Evolutionary conservation across 257 asterid genomes (phyloP), one percentile per base, ranked within the genome.

Genomic region (Jasminum sambac): DNA sequence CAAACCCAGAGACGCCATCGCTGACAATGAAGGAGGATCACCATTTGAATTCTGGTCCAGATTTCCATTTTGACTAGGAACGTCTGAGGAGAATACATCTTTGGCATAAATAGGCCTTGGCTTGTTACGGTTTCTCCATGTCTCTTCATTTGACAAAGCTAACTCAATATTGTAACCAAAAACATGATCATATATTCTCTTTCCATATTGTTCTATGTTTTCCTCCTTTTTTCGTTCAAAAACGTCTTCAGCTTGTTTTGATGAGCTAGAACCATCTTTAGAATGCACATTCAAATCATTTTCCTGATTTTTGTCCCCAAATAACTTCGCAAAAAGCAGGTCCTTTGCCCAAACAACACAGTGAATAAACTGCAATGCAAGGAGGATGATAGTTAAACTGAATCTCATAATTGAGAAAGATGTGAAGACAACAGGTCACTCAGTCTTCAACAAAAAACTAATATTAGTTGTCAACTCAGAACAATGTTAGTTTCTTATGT

Each of bases 301-400:
- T 17, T 80, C 99, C 88, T 86, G 97, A 79, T 85, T 92, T 80
- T 77, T 87, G 82, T 95, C 96, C 71, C 99, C 99, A 82, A 91
- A 87, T 68, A 95, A 79, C 83, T 95, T 95, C 41, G 97, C 90
- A 82, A 95, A 95, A 62, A 95, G 96, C 77, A 95, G 90, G 79
- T 95, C 99, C 83, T 95, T 95, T 26, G 96, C 99, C 99, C 99
- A 95, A 63, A 95, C 99, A 46, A 95, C 81, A 77, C 99, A 91
- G 84, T 95, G 99, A 68, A 95, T 96, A 82, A 92, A 95, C 99
- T 95, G 91, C 81, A 81, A 78, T 59, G 75, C 38, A 65, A 78
- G 69, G 69, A 77, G 30, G 48, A 63, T 25, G 36, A 24, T 41
- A 66, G 36, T 64, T 24, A 67, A 48, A 61, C 16, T 24, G 17